Evolutionary conservation across 495 filamentous ascomycete species (phyloP), one percentile per base, ranked within the genome.

Genomic region (Podospora bellae-mahoneyi): DNA sequence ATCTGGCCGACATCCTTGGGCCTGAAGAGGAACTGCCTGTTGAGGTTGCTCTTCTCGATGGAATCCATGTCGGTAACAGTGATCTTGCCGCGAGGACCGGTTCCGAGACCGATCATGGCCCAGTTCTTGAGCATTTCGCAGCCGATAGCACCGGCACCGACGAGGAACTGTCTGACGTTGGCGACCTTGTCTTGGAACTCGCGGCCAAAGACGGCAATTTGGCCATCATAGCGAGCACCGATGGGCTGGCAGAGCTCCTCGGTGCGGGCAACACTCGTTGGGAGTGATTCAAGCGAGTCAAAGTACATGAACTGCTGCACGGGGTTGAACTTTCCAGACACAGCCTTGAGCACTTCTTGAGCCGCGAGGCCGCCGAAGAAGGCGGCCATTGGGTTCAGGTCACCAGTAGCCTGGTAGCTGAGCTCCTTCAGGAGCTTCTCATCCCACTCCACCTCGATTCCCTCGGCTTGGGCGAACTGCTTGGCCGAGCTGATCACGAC

Each of bases 51-150:
- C 86, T 94, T 96, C 83, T 99, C 96, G 70, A 99, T 99, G 68
- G 91, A 91, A 72, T 99, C 96, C 90, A 96, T 98, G 75, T 99
- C 96, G 16, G 96, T 97, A 27, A 98, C 91, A 26, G 77, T 91
- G 75, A 99, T 94, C 74, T 90, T 90, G 70, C 96, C 96, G 39
- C 93, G 86, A 26, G 91, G 91, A 44, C 96, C 96, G 55, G 91
- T 91, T 55, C 89, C 94, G 62, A 99, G 83, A 68, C 96, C 96
- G 73, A 98, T 96, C 93, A 98, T 94, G 28, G 96, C 95, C 95
- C 96, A 99, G 77, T 97, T 98, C 86, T 99, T 99, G 65, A 99
- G 83, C 87, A 97, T 99, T 76, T 99, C 96, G 75, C 96, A 99
- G 39, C 96, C 96, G 76, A 99, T 99, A 66, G 96, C 96, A 68